Evolutionary conservation across 306 rosid genomes (phyloP).

Genomic region (Leucaena leucocephala): DNA sequence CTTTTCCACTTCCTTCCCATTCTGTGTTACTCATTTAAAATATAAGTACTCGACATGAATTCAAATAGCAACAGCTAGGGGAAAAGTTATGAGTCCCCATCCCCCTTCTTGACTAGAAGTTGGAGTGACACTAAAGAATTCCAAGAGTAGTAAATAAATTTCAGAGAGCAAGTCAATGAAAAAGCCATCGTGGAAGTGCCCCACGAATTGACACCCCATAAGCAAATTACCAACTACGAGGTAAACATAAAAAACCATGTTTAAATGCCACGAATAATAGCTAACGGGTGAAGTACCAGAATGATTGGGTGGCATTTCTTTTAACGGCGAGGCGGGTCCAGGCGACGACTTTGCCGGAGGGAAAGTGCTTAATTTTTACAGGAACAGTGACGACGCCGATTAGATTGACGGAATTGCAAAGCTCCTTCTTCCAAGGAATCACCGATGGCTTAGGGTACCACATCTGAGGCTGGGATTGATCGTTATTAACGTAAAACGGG

Average conservation of each 20-base stretch:
- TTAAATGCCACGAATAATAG: not conserved
- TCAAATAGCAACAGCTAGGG: not conserved
- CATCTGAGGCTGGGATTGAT: not conserved
- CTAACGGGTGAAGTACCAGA: constrained; percentile 49
- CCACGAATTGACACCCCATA: not conserved
- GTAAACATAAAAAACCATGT: not conserved
- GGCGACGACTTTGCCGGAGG: constrained; percentile 75
- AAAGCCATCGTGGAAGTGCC: not conserved
- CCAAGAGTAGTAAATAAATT: not conserved
- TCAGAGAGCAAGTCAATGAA: not conserved
- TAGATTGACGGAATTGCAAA: constrained; percentile 70
- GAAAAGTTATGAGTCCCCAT: not conserved
- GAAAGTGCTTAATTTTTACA: constrained; percentile 70
- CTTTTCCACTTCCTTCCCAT: not conserved
- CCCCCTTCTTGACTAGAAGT: not conserved
- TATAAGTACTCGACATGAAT: not conserved
- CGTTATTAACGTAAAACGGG: not conserved
- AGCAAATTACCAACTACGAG: not conserved
- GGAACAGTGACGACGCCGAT: constrained; percentile 69
- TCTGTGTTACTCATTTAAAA: not conserved
- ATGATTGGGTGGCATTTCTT: constrained; percentile 68
- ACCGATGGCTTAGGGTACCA: constrained; percentile 65
- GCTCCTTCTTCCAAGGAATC: constrained; percentile 88
- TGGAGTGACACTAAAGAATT: not conserved
- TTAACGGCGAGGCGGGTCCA: constrained; percentile 86